These are phyloP conservation scores for Clausena lansium DNA, from an alignment of 345 rosid genomes.

Conservation along the genomic window DNA sequence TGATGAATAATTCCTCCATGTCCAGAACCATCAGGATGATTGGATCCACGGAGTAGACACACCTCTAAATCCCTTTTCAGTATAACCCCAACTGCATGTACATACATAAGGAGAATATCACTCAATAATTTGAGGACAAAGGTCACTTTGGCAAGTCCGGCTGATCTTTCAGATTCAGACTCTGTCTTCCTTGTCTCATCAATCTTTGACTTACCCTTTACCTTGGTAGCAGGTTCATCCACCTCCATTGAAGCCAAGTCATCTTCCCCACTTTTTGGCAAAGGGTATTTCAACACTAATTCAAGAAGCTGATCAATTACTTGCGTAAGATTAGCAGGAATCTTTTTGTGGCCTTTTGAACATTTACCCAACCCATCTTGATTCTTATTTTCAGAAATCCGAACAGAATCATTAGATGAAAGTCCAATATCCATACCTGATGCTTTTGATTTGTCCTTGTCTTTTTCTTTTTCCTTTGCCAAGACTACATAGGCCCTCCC, in stretches of 20 bases:
- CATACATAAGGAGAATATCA: constrained; percentile 85
- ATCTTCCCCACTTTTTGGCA: constrained; percentile 54
- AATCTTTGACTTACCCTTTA: constrained; percentile 90
- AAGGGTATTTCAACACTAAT: constrained; percentile 68
- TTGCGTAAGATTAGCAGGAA: constrained; percentile 79
- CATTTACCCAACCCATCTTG: constrained; percentile 77
- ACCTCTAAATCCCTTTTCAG: constrained; percentile 80
- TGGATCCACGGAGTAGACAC: constrained; percentile 68
- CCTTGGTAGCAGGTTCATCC: constrained; percentile 71
- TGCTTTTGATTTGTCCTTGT: constrained; percentile 58
- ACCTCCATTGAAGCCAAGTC: constrained; percentile 68
- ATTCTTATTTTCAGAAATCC: constrained; percentile 66
- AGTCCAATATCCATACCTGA: constrained; percentile 57
- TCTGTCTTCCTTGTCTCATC: constrained; percentile 60
- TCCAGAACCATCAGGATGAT: constrained; percentile 48
- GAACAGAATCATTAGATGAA: constrained; percentile 59
- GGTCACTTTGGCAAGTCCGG: constrained; percentile 81
- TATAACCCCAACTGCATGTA: constrained; percentile 81
- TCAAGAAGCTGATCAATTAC: constrained; percentile 98
- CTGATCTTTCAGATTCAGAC: constrained; percentile 75
- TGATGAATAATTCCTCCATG: constrained; percentile 75
- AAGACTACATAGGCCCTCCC: constrained; percentile 75
- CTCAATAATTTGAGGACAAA: constrained; percentile 87
- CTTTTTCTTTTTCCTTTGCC: constrained; percentile 76
- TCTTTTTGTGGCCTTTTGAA: constrained; percentile 72